Percentiles rank a stretch among this genome's conserved stretches.
Evolutionary conservation across 2,329 filamentous ascomycete species (phyloP).

Genomic region (Aspergillus pseudoterreus): DNA sequence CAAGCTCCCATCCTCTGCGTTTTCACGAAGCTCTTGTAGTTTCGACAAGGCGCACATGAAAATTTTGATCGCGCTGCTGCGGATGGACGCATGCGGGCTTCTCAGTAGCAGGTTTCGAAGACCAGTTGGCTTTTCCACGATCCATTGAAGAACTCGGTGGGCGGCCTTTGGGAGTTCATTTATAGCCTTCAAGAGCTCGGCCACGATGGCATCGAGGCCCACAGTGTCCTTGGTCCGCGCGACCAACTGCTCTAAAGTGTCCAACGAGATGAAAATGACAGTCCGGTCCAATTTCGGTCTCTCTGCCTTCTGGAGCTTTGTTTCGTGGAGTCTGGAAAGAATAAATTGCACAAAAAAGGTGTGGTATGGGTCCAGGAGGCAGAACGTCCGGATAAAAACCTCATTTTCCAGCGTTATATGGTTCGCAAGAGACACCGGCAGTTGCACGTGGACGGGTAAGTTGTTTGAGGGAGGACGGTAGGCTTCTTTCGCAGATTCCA

Average conservation of each 20-base stretch:
- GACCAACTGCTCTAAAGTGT: conserved; percentile 72
- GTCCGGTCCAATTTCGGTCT: conserved; percentile 45
- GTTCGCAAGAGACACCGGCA: conserved; percentile 45
- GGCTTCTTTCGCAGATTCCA: conserved; percentile 52
- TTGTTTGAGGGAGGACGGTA: conserved; percentile 46
- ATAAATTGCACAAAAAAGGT: conserved; percentile 62
- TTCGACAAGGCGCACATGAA: conserved; percentile 52
- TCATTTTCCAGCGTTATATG: conserved; percentile 71
- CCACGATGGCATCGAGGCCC: conserved; percentile 57
- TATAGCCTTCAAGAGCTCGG: conserved; percentile 51
- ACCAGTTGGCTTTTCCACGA: conserved; percentile 51
- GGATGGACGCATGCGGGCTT: conserved; percentile 56
- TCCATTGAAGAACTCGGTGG: conserved; percentile 59
- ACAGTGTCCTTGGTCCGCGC: conserved; percentile 66
- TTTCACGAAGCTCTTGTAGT: conserved; percentile 44
- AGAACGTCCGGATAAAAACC: conserved; percentile 69
- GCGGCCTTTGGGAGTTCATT: conserved; percentile 54
- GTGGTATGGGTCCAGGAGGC: conserved; percentile 71
- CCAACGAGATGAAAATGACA: conserved; percentile 42
- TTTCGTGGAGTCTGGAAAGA: conserved; percentile 53
- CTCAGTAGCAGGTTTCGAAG: conserved; percentile 64
- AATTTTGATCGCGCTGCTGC: conserved; percentile 49
- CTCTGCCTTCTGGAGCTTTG: conserved; percentile 50
- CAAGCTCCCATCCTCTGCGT: conserved; percentile 19
- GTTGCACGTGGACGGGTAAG: conserved; percentile 46